Percentiles rank a stretch among this genome's conserved stretches.
Conservation (phyloP, 768 basidiomycete genomes). For the Daedalea quercina region DNA sequence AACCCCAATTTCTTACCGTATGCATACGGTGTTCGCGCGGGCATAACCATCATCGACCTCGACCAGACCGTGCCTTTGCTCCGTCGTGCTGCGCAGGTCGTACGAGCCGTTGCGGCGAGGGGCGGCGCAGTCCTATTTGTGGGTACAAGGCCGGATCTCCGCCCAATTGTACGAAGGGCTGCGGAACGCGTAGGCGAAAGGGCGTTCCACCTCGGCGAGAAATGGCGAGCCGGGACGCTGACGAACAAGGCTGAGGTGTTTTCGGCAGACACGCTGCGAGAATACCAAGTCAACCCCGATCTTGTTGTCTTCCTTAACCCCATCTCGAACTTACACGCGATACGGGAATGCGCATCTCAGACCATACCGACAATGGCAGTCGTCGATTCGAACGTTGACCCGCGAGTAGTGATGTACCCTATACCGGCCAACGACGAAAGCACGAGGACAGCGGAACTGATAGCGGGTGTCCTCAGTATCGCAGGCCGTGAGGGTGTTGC, state of each 20-base stretch:
- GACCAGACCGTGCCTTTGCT: constrained; percentile 90
- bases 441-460: constrained; percentile 81
- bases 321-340: constrained; percentile 72
- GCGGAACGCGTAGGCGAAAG: constrained; percentile 73
- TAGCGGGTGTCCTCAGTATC: constrained; percentile 84
- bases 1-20: constrained; percentile 89
- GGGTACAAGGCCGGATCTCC: constrained; percentile 78
- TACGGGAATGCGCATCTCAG: constrained; percentile 84
- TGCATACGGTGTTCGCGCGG: constrained; percentile 86
- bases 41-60: constrained; percentile 89
- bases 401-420: constrained; percentile 93
- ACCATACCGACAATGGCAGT: constrained; percentile 93
- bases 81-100: constrained; percentile 83
- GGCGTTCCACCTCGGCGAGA: constrained; percentile 78
- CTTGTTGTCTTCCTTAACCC: constrained; percentile 91
- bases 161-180: constrained; percentile 68
- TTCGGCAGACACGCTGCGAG: constrained; percentile 45
- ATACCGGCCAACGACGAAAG: constrained; percentile 99
- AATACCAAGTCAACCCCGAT: constrained; percentile 67
- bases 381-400: constrained; percentile 93
- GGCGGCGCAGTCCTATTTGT: constrained; percentile 88
- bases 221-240: constrained; percentile 94
- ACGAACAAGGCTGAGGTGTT: constrained; percentile 81
- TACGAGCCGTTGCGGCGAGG: constrained; percentile 70
- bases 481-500: constrained; percentile 75